Base-by-base conservation (phyloP, 2,329 filamentous ascomycete species). In the Endoconidiophora polonica region DNA sequence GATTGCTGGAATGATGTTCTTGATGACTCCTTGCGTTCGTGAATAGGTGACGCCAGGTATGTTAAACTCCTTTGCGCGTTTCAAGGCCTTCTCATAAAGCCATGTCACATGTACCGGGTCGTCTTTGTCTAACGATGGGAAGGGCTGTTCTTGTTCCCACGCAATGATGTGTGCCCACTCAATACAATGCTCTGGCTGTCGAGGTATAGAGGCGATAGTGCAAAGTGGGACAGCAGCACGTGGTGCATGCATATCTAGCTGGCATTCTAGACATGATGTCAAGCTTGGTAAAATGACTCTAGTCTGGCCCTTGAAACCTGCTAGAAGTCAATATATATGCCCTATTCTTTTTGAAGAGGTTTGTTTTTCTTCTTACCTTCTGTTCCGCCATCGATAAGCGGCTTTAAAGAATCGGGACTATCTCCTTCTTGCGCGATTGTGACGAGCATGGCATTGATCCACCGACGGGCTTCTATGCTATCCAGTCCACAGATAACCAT, bases 161-260 rank as follows among this genome's bases (percentile, higher is more conserved):
- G 91, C 91, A 55, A 98, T 95, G 60, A 96, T 83, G 63, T 96
- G 90, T 0, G 91, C 93, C 91, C 91, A 98, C 67, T 98, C 91
- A 60, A 98, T 85, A 63, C 91, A 98, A 67, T 98, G 91, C 63
- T 96, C 88, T 1, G 91, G 91, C 62, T 98, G 91, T 12, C 91
- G 83, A 7, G 91, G 91, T 57, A 98, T 96, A 16, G 86, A 93
- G 14, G 91, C 91, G 52, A 98, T 80, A 3, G 91, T 98, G 65
- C 91, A 98, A 24, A 98, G 81, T 1, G 91, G 91, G 0, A 98
- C 90, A 12, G 91, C 87, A n/a, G 87, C 85, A 48, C 90, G 78
- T n/a, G 91, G 93, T 0, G 91, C 90, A 63, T 96, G 88, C 84
- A 98, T 95, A 62, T 96, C 91, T 24, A 98, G 77, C 61, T 98